phyloP scores from a whole-genome alignment of 805 yeast genomes.

The Candida chilensis region DNA sequence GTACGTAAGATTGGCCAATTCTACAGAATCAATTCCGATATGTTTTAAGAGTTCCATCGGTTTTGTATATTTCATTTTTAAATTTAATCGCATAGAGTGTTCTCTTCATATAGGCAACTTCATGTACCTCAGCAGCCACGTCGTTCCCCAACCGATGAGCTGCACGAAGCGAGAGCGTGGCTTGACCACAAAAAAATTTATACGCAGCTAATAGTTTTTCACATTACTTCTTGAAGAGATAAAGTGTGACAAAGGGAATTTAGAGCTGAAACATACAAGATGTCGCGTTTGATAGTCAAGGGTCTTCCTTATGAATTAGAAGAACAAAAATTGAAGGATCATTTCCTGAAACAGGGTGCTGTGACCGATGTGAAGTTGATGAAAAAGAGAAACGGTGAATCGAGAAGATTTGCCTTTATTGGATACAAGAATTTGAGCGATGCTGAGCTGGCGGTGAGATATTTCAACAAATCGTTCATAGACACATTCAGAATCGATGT shows the following conservation, averaged over 20 bases:
- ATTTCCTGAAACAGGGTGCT: conserved; percentile 36
- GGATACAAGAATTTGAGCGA: conserved; percentile 72
- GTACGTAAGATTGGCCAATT: conserved; percentile 6
- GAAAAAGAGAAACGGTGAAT: conserved; percentile 74
- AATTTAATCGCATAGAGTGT: no score
- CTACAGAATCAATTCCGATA: conserved; percentile 15
- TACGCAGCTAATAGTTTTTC: no score
- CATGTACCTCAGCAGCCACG: no score
- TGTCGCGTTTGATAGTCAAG: conserved; percentile 41
- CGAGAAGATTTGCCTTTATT: conserved; percentile 88
- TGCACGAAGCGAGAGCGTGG: no score
- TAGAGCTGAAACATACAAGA: no score
- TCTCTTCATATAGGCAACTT: no score
- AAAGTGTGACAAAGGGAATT: no score
- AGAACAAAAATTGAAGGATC: conserved; percentile 27
- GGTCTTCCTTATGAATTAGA: conserved; percentile 34
- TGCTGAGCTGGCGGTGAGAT: conserved; percentile 71
- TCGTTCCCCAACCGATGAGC: no score
- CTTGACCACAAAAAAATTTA: no score
- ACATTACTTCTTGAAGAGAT: no score
- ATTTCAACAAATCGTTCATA: conserved; percentile 69
- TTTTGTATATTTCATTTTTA: no score
- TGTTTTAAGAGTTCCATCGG: conserved; percentile 22
- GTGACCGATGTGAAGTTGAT: conserved; percentile 87
- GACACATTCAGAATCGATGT: conserved; percentile 80